A percentile compares a stretch with the other conserved stretches of the same genome.
phyloP scores from a whole-genome alignment of 306 rosid species.

The Ziziphus jujuba region DNA sequence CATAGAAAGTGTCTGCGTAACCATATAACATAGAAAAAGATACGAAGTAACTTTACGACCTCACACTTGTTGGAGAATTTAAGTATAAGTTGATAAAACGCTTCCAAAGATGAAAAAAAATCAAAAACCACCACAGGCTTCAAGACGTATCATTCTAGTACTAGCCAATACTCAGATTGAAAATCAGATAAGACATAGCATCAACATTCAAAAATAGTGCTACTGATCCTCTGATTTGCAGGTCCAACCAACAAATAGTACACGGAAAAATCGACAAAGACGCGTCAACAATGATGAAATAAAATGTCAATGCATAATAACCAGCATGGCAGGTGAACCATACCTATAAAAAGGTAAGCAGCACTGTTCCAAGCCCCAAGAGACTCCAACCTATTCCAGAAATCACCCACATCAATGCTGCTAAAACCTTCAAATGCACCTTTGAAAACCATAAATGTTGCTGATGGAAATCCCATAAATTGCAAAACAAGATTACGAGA shows the following conservation, averaged over 20 bases:
- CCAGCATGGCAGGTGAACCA: conserved; percentile 95
- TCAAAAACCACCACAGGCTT: too few relatives aligned
- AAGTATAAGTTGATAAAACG: not conserved
- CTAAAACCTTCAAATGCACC: conserved; percentile 49
- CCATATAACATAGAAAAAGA: too few relatives aligned
- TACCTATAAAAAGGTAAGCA: conserved; percentile 73
- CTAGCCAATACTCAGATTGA: not conserved
- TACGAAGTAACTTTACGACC: not conserved
- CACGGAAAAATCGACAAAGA: conserved; percentile 3
- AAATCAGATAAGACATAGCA: conserved; percentile 17
- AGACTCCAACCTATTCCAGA: conserved; percentile 89
- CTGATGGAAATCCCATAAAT: conserved; percentile 71
- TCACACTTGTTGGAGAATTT: not conserved
- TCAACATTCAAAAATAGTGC: not conserved
- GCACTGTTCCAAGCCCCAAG: conserved; percentile 98
- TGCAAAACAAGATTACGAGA: conserved; percentile 61
- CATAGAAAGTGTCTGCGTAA: conserved; percentile 1
- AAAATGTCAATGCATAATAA: conserved; percentile 64
- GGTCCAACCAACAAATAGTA: conserved; percentile 38
- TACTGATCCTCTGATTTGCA: conserved; percentile 20
- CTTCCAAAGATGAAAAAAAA: not conserved
- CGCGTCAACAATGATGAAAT: conserved; percentile 63
- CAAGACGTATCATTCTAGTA: not conserved
- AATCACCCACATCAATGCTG: conserved; percentile 48
- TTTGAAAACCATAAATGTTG: conserved; percentile 52